A percentile compares a stretch with the other conserved stretches of the same genome.
Evolutionary conservation across 1,284 basidiomycete species (phyloP).

Genomic region (Laetiporus sulphureus): DNA sequence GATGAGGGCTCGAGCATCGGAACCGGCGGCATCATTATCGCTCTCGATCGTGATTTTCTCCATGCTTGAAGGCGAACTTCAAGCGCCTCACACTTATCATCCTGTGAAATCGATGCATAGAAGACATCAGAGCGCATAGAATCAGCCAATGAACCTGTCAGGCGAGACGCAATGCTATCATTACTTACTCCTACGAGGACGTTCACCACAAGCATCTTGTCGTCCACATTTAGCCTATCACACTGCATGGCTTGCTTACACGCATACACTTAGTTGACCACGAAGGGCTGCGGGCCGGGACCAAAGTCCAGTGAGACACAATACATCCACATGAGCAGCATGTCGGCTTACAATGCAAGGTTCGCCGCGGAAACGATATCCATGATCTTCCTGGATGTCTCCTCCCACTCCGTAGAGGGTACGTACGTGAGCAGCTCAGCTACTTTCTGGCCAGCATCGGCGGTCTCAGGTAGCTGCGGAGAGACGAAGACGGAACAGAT

Average conservation of each 20-base stretch:
- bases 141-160: slow-evolving; percentile 1
- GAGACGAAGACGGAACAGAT: slow-evolving; percentile 42
- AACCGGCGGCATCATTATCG: neutral
- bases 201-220: slow-evolving; percentile 42
- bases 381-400: slow-evolving; percentile 39
- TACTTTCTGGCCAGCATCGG: slow-evolving; percentile 28
- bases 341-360: slow-evolving; percentile 35
- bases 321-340: slow-evolving; percentile 1
- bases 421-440: slow-evolving; percentile 36
- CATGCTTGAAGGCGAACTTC: slow-evolving; percentile 39
- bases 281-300: slow-evolving; percentile 46
- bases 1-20: neutral
- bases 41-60: slow-evolving; percentile 25
- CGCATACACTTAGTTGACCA: slow-evolving; percentile 33
- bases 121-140: slow-evolving; percentile 9
- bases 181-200: slow-evolving; percentile 35
- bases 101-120: slow-evolving; percentile 20
- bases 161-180: slow-evolving; percentile 1
- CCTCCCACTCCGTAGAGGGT: slow-evolving; percentile 45
- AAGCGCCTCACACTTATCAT: slow-evolving; percentile 35
- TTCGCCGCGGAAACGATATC: slow-evolving; percentile 40
- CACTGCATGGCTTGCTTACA: slow-evolving; percentile 31
- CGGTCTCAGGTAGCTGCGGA: slow-evolving; percentile 13
- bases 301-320: too few relatives aligned
- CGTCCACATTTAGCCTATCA: slow-evolving; percentile 47